A percentile compares a stretch with the other conserved stretches of the same genome.
These are phyloP conservation scores for Rhazya stricta DNA, from an alignment of 257 asterid species.

Conservation along the genomic window DNA sequence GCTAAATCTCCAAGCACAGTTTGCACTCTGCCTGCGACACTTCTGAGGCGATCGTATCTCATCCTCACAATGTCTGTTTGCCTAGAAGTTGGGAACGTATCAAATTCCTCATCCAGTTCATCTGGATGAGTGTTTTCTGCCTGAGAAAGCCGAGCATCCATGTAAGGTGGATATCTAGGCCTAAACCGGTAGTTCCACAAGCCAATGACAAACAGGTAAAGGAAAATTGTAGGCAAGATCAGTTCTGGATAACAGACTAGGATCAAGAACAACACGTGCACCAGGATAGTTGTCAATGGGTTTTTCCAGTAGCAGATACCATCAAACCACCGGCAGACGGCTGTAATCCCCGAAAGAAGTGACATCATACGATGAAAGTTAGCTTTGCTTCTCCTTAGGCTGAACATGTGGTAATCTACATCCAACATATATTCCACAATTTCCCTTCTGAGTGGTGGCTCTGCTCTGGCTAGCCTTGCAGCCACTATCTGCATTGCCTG, in stretches of 20 bases:
- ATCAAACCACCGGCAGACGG: conserved; percentile 49
- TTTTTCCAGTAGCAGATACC: conserved; percentile 74
- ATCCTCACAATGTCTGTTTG: conserved; percentile 43
- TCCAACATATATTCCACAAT: conserved; percentile 81
- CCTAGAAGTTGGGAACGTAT: conserved; percentile 58
- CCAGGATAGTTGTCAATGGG: conserved; percentile 71
- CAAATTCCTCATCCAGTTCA: conserved; percentile 81
- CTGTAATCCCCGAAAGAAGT: conserved; percentile 46
- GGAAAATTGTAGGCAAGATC: conserved; percentile 77
- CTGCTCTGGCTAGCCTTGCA: conserved; percentile 57
- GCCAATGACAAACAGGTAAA: conserved; percentile 81
- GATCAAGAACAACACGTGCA: conserved; percentile 66
- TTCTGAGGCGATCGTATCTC: conserved; percentile 70
- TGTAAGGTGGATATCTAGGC: conserved; percentile 77
- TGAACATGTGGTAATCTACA: conserved; percentile 68
- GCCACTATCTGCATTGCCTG: conserved; percentile 68
- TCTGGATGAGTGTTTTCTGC: conserved; percentile 63
- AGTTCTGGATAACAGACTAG: conserved; percentile 79
- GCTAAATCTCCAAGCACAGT: conserved; percentile 79
- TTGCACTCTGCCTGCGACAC: conserved; percentile 77
- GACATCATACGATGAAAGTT: conserved; percentile 68
- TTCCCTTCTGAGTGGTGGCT: conserved; percentile 81
- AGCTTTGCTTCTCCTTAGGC: conserved; percentile 89
- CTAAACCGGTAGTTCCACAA: conserved; percentile 71
- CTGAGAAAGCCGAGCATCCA: conserved; percentile 82